Evolutionary conservation across 768 basidiomycete species (phyloP).

Genomic region (Lentinula detonsa): DNA sequence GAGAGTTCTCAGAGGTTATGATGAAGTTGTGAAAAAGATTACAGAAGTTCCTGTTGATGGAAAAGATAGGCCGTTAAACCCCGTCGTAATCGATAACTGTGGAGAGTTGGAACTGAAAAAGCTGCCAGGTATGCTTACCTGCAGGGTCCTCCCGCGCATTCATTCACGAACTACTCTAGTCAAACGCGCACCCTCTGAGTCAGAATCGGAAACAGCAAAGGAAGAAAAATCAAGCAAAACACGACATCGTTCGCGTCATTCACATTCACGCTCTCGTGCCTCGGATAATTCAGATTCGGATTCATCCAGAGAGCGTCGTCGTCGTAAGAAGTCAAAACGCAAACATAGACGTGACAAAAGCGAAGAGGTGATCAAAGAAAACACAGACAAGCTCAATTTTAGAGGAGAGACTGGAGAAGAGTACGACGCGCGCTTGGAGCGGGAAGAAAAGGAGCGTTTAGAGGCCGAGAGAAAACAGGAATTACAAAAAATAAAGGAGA

Average conservation of each 20-base stretch:
- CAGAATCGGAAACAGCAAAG: background rate
- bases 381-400: conserved; percentile 12
- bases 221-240: conserved; percentile 9
- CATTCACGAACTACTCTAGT: conserved; percentile 8
- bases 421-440: conserved; percentile 62
- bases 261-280: conserved; percentile 15
- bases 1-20: conserved; percentile 52
- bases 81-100: conserved; percentile 67
- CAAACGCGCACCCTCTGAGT: conserved; percentile 6
- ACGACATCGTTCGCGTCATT: conserved; percentile 10
- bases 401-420: conserved; percentile 62
- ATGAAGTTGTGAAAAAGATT: conserved; percentile 53
- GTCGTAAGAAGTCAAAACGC: conserved; percentile 16
- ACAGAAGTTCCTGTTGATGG: conserved; percentile 63
- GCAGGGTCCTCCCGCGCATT: background rate
- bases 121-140: conserved; percentile 12
- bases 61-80: conserved; percentile 65
- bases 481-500: conserved; percentile 40
- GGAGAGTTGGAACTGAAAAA: conserved; percentile 79
- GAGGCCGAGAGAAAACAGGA: conserved; percentile 41
- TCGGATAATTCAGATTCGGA: conserved; percentile 1
- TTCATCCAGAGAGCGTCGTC: conserved; percentile 10
- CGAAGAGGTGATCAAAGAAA: conserved; percentile 8
- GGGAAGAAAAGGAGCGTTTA: conserved; percentile 57
- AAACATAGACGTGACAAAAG: conserved; percentile 23